Evolutionary conservation across 352 stramenopile genomes (phyloP).

Genomic region (Phytopythium kandeliae): DNA sequence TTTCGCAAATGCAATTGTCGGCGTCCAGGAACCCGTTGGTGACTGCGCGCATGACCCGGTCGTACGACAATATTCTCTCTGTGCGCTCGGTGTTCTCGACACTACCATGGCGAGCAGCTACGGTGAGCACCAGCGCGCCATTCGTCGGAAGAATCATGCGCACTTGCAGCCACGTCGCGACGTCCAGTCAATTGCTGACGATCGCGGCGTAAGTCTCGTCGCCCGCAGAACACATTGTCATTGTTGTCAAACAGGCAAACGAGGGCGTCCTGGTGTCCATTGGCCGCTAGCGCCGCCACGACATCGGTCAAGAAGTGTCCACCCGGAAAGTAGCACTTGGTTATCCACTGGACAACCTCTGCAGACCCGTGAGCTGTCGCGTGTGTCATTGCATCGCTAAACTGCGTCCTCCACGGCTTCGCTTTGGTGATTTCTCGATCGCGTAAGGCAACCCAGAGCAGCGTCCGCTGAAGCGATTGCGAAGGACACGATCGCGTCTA

Average conservation of each 20-base stretch:
- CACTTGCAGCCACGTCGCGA: conserved; percentile 29
- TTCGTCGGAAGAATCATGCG: conserved; percentile 19
- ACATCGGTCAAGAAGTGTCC: conserved; percentile 21
- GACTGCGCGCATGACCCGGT: conserved; percentile 31
- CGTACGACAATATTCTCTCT: conserved; percentile 24
- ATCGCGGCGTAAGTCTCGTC: conserved; percentile 24
- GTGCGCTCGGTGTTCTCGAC: conserved; percentile 18
- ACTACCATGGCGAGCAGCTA: conserved; percentile 26
- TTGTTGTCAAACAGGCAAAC: conserved; percentile 25
- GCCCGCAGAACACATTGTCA: conserved; percentile 18
- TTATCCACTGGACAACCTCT: conserved; percentile 18
- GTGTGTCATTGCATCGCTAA: conserved; percentile 3
- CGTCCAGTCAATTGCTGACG: conserved; percentile 20
- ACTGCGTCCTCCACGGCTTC: conserved; percentile 2
- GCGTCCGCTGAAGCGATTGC: neutral
- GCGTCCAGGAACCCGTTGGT: conserved; percentile 32
- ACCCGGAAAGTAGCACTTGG: conserved; percentile 8
- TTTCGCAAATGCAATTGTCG: conserved; percentile 25
- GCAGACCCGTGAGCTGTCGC: conserved; percentile 8
- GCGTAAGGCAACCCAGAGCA: neutral
- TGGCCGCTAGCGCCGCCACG: conserved; percentile 25
- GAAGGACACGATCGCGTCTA: conserved; percentile 6
- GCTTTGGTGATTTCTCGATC: neutral
- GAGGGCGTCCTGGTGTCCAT: conserved; percentile 20
- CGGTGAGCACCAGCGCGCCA: conserved; percentile 8